phyloP scores from a whole-genome alignment of 1,139 yeast genomes.

The Trichomonascaceae sp. region DNA sequence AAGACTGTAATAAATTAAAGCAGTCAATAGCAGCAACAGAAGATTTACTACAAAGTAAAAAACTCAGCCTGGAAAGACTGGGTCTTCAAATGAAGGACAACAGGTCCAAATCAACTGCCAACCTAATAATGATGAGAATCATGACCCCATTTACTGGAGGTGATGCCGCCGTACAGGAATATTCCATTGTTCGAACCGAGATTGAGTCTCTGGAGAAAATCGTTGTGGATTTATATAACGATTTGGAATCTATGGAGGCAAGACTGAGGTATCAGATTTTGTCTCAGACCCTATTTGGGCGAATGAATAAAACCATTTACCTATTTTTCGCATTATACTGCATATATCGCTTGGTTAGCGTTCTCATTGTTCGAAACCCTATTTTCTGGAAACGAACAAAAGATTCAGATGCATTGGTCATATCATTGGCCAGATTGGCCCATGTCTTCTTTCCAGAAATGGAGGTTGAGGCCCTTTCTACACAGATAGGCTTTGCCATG shows the following conservation, averaged over 20 bases:
- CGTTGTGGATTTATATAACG: slow-evolving; percentile 28
- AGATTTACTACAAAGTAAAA: slow-evolving; percentile 30
- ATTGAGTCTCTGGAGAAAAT: slow-evolving; percentile 53
- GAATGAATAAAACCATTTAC: slow-evolving; percentile 25
- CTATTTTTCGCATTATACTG: slow-evolving; percentile 53
- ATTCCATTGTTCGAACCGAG: slow-evolving; percentile 62
- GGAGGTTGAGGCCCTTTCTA: slow-evolving; percentile 49
- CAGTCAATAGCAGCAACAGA: slow-evolving; percentile 34
- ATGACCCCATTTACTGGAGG: slow-evolving; percentile 23
- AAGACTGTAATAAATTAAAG: slow-evolving; percentile 32
- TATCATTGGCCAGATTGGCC: slow-evolving; percentile 49
- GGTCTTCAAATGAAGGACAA: slow-evolving; percentile 18
- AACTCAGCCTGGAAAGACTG: slow-evolving; percentile 14
- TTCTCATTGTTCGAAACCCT: slow-evolving; percentile 30
- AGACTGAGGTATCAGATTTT: slow-evolving; percentile 26
- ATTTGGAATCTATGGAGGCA: slow-evolving; percentile 25
- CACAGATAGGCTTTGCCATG: slow-evolving; percentile 56
- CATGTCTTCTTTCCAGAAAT: slow-evolving; percentile 19
- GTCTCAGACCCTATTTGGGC: slow-evolving; percentile 31
- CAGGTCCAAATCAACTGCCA: slow-evolving; percentile 22
- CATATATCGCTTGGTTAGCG: slow-evolving; percentile 53
- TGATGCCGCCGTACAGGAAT: slow-evolving; percentile 52
- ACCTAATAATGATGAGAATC: slow-evolving; percentile 24
- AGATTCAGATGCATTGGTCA: slow-evolving; percentile 38
- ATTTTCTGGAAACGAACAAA: slow-evolving; percentile 12